Percentiles rank a stretch among this genome's conserved stretches.
These are phyloP conservation scores for Lachnellula subtilissima DNA, from an alignment of 2,329 filamentous ascomycete species.

Conservation along the genomic window DNA sequence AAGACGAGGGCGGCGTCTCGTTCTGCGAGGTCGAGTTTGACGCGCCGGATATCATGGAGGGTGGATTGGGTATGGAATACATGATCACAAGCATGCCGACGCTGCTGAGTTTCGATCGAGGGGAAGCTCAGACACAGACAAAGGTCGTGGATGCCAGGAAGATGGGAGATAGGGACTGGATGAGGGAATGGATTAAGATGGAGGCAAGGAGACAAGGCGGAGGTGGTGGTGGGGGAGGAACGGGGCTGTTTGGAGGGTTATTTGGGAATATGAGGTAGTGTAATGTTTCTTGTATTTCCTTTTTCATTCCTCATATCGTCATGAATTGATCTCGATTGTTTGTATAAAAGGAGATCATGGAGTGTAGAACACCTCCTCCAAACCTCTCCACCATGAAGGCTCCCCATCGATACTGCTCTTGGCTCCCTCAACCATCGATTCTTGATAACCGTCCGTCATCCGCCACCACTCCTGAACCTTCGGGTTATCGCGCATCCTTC, in stretches of 20 bases:
- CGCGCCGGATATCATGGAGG: constrained; percentile 50
- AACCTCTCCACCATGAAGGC: constrained; percentile 63
- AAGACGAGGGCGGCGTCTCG: constrained; percentile 51
- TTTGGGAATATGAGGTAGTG: constrained; percentile 27
- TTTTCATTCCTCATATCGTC: constrained; percentile 9
- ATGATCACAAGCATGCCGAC: constrained; percentile 56
- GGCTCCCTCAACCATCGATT: constrained; percentile 55
- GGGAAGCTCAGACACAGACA: constrained; percentile 46
- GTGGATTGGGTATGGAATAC: constrained; percentile 46
- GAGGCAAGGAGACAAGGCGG: constrained; percentile 46
- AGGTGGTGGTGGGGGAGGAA: constrained; percentile 40
- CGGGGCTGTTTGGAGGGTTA: constrained; percentile 39
- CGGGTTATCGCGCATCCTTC: constrained; percentile 65
- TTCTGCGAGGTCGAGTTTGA: constrained; percentile 53
- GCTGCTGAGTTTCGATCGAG: constrained; percentile 52
- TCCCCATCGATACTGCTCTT: constrained; percentile 53
- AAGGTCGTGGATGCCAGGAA: constrained; percentile 46
- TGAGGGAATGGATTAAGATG: constrained; percentile 49
- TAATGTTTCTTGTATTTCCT: not conserved
- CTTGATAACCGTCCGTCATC: constrained; percentile 75
- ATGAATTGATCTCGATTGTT: not conserved
- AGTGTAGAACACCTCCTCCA: constrained; percentile 65
- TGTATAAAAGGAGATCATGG: constrained; percentile 35
- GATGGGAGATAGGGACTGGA: constrained; percentile 45
- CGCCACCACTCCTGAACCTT: constrained; percentile 75